These are phyloP conservation scores for Fistulinella cinereoalba DNA, from an alignment of 1,284 basidiomycete species.

Conservation along the genomic window DNA sequence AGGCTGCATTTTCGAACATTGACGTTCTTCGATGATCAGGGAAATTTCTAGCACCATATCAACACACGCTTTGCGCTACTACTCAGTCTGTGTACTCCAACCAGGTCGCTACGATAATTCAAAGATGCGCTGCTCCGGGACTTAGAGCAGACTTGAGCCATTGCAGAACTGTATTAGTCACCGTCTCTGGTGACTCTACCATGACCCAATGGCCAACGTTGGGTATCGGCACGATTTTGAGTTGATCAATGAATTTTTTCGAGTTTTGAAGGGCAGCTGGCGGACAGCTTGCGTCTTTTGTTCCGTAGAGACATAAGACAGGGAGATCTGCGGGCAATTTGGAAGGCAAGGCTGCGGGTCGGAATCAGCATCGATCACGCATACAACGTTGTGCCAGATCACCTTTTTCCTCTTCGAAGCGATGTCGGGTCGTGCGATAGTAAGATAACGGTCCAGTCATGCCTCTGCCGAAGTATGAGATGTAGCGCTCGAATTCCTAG, in stretches of 20 bases:
- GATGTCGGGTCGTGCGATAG: conserved; percentile 55
- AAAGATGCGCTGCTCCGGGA: neutral
- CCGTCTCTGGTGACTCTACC: conserved; percentile 52
- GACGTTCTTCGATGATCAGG: too few species aligned
- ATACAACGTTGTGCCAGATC: neutral
- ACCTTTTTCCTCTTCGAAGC: conserved; percentile 66
- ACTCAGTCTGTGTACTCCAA: too few species aligned
- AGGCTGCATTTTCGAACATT: too few species aligned
- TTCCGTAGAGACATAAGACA: conserved; percentile 61
- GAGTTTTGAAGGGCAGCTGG: conserved; percentile 39
- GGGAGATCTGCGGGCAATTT: conserved; percentile 48
- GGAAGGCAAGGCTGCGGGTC: conserved; percentile 39
- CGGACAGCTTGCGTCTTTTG: conserved; percentile 44
- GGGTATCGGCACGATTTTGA: conserved; percentile 50
- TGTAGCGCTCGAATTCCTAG: conserved; percentile 55
- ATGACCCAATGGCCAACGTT: conserved; percentile 67
- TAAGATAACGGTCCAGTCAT: conserved; percentile 70
- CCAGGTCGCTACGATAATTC: too few species aligned
- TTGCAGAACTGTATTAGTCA: conserved; percentile 44
- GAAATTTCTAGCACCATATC: too few species aligned
- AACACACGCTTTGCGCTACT: too few species aligned
- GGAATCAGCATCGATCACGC: neutral
- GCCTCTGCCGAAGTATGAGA: conserved; percentile 43
- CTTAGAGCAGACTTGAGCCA: conserved; percentile 42
- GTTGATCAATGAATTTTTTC: conserved; percentile 45